These are phyloP conservation scores for Cladophialophora carrionii DNA, from an alignment of 2,329 filamentous ascomycete species.

Conservation along the genomic window DNA sequence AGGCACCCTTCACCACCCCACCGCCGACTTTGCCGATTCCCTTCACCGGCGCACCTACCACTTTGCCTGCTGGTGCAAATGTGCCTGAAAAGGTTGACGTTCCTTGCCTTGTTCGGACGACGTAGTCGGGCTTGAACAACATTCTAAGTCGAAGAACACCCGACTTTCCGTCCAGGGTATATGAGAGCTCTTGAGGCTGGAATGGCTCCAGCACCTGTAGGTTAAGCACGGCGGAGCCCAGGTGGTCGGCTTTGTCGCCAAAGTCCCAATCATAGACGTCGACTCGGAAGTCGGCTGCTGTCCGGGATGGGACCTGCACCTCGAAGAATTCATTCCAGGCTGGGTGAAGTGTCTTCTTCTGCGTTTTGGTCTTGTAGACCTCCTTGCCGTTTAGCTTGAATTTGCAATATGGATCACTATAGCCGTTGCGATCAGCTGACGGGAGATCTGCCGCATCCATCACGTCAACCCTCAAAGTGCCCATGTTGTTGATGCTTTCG, in stretches of 20 bases:
- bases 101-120: constrained; percentile 82
- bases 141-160: constrained; percentile 80
- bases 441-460: constrained; percentile 86
- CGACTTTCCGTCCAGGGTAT: constrained; percentile 84
- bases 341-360: constrained; percentile 95
- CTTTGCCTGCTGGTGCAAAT: constrained; percentile 82
- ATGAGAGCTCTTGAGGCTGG: constrained; percentile 71
- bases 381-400: constrained; percentile 88
- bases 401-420: constrained; percentile 94
- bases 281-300: constrained; percentile 78
- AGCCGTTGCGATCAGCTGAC: constrained; percentile 91
- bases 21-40: constrained; percentile 80
- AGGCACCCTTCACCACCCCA: constrained; percentile 84
- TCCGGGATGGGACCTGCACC: constrained; percentile 77
- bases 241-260: constrained; percentile 86
- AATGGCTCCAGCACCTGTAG: constrained; percentile 84
- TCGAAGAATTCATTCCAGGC: constrained; percentile 98
- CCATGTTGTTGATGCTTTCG: constrained; percentile 99
- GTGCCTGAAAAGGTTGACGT: constrained; percentile 92
- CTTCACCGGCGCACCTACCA: constrained; percentile 95
- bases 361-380: constrained; percentile 90
- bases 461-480: constrained; percentile 89
- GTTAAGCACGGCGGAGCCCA: constrained; percentile 77
- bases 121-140: constrained; percentile 90
- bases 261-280: constrained; percentile 96